A percentile compares a stretch with the other conserved stretches of the same genome.
Conservation (phyloP, 306 rosid genomes). For the Sicyos edulis region DNA sequence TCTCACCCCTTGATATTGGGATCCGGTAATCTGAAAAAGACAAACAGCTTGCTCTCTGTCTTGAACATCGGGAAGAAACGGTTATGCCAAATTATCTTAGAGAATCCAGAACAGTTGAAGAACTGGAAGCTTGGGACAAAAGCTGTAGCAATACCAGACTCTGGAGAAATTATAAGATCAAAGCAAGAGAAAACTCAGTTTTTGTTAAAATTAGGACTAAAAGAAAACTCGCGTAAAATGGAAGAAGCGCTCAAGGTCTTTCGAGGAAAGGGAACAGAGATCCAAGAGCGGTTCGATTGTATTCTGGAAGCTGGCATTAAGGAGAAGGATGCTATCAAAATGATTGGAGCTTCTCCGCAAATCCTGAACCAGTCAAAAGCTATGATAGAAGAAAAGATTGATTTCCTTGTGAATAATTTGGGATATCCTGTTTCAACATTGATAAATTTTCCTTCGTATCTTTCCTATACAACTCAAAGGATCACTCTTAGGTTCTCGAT, state of each 20-base stretch:
- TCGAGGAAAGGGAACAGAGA: conserved; percentile 69
- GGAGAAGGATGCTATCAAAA: conserved; percentile 36
- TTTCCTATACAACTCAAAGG: conserved; percentile 39
- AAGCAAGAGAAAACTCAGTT: conserved; percentile 41
- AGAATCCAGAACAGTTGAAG: conserved; percentile 53
- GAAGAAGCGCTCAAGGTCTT: conserved; percentile 36
- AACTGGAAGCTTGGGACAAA: conserved; percentile 53
- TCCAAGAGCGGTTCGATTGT: conserved; percentile 69
- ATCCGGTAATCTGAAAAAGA: conserved; percentile 42
- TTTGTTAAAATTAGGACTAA: conserved; percentile 52
- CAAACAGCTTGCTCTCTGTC: conserved; percentile 37
- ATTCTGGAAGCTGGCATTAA: conserved; percentile 64
- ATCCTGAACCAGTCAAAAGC: conserved; percentile 56
- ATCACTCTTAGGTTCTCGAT: conserved; percentile 52
- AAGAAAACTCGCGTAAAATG: conserved; percentile 41
- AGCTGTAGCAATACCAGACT: conserved; percentile 32
- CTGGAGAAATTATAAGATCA: conserved; percentile 23
- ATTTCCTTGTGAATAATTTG: conserved; percentile 41
- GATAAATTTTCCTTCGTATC: conserved; percentile 53
- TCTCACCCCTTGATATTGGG: conserved; percentile 49
- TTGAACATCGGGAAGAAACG: conserved; percentile 64
- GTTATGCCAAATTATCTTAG: conserved; percentile 38
- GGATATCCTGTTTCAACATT: conserved; percentile 58
- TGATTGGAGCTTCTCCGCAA: conserved; percentile 53
- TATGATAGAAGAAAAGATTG: conserved; percentile 45